Base-by-base conservation (phyloP, 495 filamentous ascomycete species). In the Neurospora sp. region DNA sequence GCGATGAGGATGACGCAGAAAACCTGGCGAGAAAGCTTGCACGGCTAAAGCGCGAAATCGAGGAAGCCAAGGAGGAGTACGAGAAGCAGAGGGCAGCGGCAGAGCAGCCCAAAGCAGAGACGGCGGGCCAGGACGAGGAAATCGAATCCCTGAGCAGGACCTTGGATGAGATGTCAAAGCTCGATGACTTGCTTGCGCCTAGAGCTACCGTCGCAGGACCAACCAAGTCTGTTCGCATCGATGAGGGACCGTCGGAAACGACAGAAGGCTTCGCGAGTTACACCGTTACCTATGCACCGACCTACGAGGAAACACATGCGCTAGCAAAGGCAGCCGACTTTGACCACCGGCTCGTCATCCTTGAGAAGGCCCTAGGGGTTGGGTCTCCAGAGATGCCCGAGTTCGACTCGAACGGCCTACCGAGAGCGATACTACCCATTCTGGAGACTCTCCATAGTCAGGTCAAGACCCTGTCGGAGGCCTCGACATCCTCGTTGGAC, bases 301-400 rank as follows among this genome's bases (percentile, higher is more conserved):
- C 82, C 39, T 89, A 89, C 73, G 84, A 90, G 68, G 84, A 89
- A 75, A 88, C 84, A 10, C 89, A 90, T 77, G 84, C 91, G 22
- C 86, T 98, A 14, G 88, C 90, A 22, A 92, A 93, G 77, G 93
- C 93, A 7, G 93, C 94, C 35, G 92, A 95, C 71, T 97, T 98
- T 73, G 96, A 98, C 78, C 84, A 86, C 40, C 90, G 96, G 5
- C 86, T 99, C 4, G 83, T 90, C 0, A 77, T 90, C 8, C 84
- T 99, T 40, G 96, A 99, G 82, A 89, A 89, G 69, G 87, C 90
- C 2, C 88, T 98, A 68, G 96, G 96, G 17, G 86, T 97, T 48
- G 90, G 87, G 14, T 89, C 88, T 14, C 86, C 89, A 7, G 85
- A 87, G 5, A 87, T 93, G 74, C 87, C 91, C 8, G 88, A 91